Base-by-base conservation (phyloP, 345 rosid genomes). In the Abelmoschus esculentus region DNA sequence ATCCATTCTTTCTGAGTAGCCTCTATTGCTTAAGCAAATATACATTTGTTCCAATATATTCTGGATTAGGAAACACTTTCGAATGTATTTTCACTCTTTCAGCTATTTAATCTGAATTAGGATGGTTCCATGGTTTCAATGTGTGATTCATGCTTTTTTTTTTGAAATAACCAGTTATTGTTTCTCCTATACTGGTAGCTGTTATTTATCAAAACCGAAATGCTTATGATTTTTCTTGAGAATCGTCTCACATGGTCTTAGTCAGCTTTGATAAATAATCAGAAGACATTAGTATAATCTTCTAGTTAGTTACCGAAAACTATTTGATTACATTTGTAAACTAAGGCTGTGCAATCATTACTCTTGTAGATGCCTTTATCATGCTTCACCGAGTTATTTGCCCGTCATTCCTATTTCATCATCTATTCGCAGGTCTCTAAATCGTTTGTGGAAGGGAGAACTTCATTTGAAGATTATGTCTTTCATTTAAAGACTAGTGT, bases 371-470 rank as follows among this genome's bases (percentile, higher is more conserved):
- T 61, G 14, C 19, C 7, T 36, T 36, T 61, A 12, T 8, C 29
- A 2, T 17, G 67, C 70, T 53, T 31, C 44, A 42, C 44, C 10
- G 61, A 64, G 28, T 38, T 36, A 52, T 36, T 36, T 29, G 70
- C 11, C 66, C 9, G 22, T 63, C 74, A 32, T 7, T 38, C 31
- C 31, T 10, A 18, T 66, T 72, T 77, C 22, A 58, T 63, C 55
- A 67, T 77, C 70, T 70, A 36, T 61, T 72, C 15, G 36, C 84
- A 89, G 96, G 83, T 78, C 70, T 87, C 90, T 19, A 82, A 76
- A 79, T 77, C 86, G 73, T 84, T 83, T 80, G 69, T 85, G 65
- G 86, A 90, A 73, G 86, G 85, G 40, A 87, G 73, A 57, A 71
- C 77, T 67, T 75, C 84, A 31, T 66, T 84, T 13, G 89, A 84